Percentiles rank a stretch among this genome's conserved stretches.
Conservation (phyloP, 2,329 filamentous ascomycete species). For the Anisogramma anomala region DNA sequence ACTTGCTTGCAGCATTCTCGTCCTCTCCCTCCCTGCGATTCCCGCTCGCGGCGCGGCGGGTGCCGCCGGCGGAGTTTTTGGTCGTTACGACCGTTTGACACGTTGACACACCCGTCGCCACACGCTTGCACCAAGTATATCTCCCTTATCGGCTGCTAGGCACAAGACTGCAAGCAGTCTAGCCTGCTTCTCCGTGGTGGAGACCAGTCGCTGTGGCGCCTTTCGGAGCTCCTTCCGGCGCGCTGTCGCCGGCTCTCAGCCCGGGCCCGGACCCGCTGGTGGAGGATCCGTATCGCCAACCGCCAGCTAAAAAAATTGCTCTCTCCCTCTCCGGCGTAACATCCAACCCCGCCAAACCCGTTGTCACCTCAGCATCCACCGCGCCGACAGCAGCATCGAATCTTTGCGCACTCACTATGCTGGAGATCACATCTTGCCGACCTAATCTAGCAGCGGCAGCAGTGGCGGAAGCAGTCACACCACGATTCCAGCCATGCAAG, state of each 20-base stretch:
- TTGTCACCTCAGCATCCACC: constrained; percentile 1
- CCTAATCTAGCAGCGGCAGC: constrained; percentile 5
- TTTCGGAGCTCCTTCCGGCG: constrained; percentile 20
- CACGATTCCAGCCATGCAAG: constrained; percentile 5
- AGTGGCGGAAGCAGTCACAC: constrained; percentile 8
- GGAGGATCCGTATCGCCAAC: constrained; percentile 6
- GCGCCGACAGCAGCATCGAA: not conserved
- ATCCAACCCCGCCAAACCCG: not conserved
- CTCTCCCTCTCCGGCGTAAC: not conserved
- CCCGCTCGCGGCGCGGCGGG: not conserved
- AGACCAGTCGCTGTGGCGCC: constrained; percentile 25
- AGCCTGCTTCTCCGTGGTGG: constrained; percentile 17
- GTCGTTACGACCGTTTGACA: not conserved
- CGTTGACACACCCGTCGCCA: not conserved
- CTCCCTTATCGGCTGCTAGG: not conserved
- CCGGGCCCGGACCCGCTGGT: constrained; percentile 12
- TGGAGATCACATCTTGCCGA: constrained; percentile 8
- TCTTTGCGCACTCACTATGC: constrained; percentile 1
- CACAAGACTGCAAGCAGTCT: not conserved
- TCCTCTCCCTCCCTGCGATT: not conserved
- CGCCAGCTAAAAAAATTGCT: not conserved
- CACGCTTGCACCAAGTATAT: not conserved
- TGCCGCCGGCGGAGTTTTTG: not conserved
- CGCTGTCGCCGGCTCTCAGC: constrained; percentile 13
- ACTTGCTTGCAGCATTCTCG: constrained; percentile 3